Percentiles rank a stretch among this genome's conserved stretches.
Evolutionary conservation across 2,329 filamentous ascomycete species (phyloP).

Genomic region (Myotisia sp.): DNA sequence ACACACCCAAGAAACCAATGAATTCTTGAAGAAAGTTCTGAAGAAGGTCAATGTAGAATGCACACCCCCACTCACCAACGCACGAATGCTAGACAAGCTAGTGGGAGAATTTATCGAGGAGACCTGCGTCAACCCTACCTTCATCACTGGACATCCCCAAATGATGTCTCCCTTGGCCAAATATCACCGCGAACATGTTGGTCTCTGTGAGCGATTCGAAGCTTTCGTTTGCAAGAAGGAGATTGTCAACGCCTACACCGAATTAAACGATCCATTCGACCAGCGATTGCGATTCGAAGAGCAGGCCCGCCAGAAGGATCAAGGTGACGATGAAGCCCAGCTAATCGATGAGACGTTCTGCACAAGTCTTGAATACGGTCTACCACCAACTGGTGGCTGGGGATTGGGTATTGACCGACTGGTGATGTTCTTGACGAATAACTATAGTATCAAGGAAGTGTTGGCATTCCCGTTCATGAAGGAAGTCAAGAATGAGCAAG

Average conservation of each 20-base stretch:
- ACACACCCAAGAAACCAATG: constrained; percentile 76
- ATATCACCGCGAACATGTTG: constrained; percentile 67
- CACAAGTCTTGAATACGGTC: constrained; percentile 71
- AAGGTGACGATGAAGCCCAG: constrained; percentile 95
- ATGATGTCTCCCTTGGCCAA: constrained; percentile 96
- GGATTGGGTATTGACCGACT: constrained; percentile 90
- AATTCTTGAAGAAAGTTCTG: constrained; percentile 70
- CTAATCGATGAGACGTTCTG: constrained; percentile 93
- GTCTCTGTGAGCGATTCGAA: constrained; percentile 93
- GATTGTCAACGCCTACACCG: constrained; percentile 91
- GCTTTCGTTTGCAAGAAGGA: constrained; percentile 96
- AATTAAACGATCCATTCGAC: constrained; percentile 94
- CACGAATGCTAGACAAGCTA: constrained; percentile 91
- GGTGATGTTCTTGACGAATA: constrained; percentile 90
- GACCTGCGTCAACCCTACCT: constrained; percentile 83
- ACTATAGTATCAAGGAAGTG: constrained; percentile 93
- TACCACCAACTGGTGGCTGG: constrained; percentile 91
- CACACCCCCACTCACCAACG: constrained; percentile 77
- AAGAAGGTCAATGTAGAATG: constrained; percentile 88
- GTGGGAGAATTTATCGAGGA: constrained; percentile 91
- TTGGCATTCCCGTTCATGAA: constrained; percentile 97
- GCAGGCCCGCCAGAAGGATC: constrained; percentile 87
- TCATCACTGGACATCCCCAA: constrained; percentile 69
- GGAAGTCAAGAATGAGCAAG: constrained; percentile 48
- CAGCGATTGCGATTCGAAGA: constrained; percentile 86